These are phyloP conservation scores for Sarocladium kiliense DNA, from an alignment of 2,329 filamentous ascomycete genomes.

Conservation along the genomic window DNA sequence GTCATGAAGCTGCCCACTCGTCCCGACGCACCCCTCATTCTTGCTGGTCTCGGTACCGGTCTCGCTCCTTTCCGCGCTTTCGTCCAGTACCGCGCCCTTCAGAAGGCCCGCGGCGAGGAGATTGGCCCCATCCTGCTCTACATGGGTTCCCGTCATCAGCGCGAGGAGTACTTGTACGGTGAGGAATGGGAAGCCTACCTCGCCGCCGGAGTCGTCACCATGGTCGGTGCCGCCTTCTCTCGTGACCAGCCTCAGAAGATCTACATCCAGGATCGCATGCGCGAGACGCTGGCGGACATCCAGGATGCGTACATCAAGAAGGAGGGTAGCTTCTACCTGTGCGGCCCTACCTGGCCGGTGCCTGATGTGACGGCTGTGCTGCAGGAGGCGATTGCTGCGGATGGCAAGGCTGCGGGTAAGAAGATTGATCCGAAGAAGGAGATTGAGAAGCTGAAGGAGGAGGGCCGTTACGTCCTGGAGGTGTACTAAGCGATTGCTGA, in stretches of 20 bases:
- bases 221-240: constrained; percentile 90
- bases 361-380: constrained; percentile 93
- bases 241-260: constrained; percentile 98
- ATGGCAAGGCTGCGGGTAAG: constrained; percentile 65
- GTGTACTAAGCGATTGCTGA: constrained; percentile 63
- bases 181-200: constrained; percentile 99
- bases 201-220: constrained; percentile 89
- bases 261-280: constrained; percentile 98
- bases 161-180: constrained; percentile 97
- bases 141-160: constrained; percentile 94
- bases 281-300: constrained; percentile 78
- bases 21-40: constrained; percentile 90
- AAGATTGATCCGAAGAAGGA: constrained; percentile 84
- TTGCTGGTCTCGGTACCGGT: constrained; percentile 97
- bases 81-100: constrained; percentile 95
- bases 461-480: constrained; percentile 88
- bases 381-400: constrained; percentile 80
- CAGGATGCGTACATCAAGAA: constrained; percentile 80
- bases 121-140: constrained; percentile 92
- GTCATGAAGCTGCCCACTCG: constrained; percentile 96
- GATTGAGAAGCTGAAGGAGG: constrained; percentile 97
- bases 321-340: constrained; percentile 93
- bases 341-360: constrained; percentile 96
- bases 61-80: constrained; percentile 99
- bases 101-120: constrained; percentile 94